phyloP scores from a whole-genome alignment of 495 filamentous ascomycete species.

The Antarctomyces pellizariae region DNA sequence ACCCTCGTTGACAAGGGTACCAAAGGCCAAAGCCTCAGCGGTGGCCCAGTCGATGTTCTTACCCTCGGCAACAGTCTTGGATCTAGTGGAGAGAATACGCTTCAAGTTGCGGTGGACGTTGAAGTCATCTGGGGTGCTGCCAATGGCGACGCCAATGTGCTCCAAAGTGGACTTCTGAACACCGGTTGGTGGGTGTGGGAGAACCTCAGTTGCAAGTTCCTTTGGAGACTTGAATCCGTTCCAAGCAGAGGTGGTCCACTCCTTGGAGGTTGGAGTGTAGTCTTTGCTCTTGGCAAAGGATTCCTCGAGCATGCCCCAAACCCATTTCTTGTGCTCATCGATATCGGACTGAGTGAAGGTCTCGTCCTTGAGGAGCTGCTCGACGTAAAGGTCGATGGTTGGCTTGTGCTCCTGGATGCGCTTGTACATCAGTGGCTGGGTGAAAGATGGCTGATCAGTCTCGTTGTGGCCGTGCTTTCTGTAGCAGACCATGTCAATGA shows the following conservation, averaged over 20 bases:
- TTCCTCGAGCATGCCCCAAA: slow-evolving; percentile 95
- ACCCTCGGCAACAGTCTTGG: slow-evolving; percentile 82
- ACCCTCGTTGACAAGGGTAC: slow-evolving; percentile 70
- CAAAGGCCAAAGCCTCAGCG: slow-evolving; percentile 89
- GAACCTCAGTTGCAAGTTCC: slow-evolving; percentile 81
- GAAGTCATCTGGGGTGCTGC: slow-evolving; percentile 61
- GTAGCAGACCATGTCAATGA: slow-evolving; percentile 97
- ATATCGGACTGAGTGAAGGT: slow-evolving; percentile 95
- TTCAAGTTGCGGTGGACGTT: slow-evolving; percentile 81
- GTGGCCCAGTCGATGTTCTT: slow-evolving; percentile 95
- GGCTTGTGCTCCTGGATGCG: slow-evolving; percentile 59
- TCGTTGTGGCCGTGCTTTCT: slow-evolving; percentile 98
- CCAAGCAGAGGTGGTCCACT: slow-evolving; percentile 97
- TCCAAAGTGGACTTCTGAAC: slow-evolving; percentile 44
- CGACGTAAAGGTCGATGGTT: slow-evolving; percentile 68
- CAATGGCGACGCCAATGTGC: slow-evolving; percentile 58
- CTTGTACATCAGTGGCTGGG: slow-evolving; percentile 99
- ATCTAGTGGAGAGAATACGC: slow-evolving; percentile 75
- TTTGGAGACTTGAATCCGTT: slow-evolving; percentile 98
- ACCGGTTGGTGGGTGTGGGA: slow-evolving; percentile 78
- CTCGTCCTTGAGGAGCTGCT: slow-evolving; percentile 68
- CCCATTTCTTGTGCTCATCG: slow-evolving; percentile 98
- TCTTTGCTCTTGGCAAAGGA: slow-evolving; percentile 94
- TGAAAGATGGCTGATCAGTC: slow-evolving; percentile 97
- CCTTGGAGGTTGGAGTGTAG: slow-evolving; percentile 86